Percentiles rank a stretch among this genome's conserved stretches.
These are phyloP conservation scores for Chytriomyces hyalinus DNA, from an alignment of 192 early-diverging fungal genomes.

Conservation along the genomic window DNA sequence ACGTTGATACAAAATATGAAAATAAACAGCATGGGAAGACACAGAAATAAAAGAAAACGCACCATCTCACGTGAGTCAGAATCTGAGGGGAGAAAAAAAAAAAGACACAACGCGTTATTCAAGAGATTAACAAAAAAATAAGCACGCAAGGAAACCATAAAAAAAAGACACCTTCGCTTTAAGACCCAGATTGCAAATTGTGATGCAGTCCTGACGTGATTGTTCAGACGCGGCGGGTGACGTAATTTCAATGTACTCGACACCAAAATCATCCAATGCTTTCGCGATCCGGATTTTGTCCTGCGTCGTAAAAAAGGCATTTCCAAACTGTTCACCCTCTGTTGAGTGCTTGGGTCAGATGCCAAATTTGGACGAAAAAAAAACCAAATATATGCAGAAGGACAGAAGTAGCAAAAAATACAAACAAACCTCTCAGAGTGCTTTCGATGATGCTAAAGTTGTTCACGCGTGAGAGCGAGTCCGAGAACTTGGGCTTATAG, in stretches of 20 bases:
- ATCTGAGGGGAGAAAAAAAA: neutral
- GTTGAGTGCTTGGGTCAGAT: neutral
- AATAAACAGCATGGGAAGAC: neutral
- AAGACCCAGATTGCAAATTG: slow-evolving; percentile 87
- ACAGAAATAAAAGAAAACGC: no score
- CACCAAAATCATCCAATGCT: slow-evolving; percentile 96
- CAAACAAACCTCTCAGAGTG: slow-evolving; percentile 74
- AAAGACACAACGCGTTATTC: neutral
- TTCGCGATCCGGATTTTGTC: slow-evolving; percentile 97
- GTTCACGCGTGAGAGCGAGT: slow-evolving; percentile 74
- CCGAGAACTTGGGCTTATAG: slow-evolving; percentile 33
- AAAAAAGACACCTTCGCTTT: slow-evolving; percentile 78
- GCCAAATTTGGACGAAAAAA: no score
- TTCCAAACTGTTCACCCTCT: slow-evolving; percentile 99
- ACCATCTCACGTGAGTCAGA: slow-evolving; percentile 28
- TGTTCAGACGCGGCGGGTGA: slow-evolving; percentile 95
- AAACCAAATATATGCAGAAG: no score
- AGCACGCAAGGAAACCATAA: neutral
- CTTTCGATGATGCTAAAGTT: slow-evolving; percentile 97
- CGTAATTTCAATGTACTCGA: slow-evolving; percentile 97
- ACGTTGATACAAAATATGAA: neutral
- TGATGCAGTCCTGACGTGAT: slow-evolving; percentile 84
- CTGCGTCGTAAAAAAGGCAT: slow-evolving; percentile 95
- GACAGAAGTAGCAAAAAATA: no score
- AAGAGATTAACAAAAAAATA: neutral